A percentile compares a stretch with the other conserved stretches of the same genome.
Evolutionary conservation across 1,284 basidiomycete species (phyloP).

Genomic region (Rhodotorula sp.): DNA sequence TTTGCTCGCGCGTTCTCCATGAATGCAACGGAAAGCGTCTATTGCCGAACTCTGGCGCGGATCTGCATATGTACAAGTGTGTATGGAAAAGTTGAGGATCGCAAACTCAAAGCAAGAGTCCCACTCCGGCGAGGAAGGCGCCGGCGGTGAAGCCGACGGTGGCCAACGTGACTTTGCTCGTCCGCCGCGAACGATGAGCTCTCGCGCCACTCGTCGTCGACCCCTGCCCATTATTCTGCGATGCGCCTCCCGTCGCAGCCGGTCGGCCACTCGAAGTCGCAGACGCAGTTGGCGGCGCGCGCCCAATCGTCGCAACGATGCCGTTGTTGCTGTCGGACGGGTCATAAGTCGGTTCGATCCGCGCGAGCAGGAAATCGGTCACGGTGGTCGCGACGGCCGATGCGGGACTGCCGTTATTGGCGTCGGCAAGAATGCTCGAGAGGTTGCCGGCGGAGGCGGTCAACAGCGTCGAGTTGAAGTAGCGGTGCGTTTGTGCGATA

Average conservation of each 20-base stretch:
- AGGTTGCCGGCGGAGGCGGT: slow-evolving; percentile 12
- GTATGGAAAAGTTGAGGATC: neutral
- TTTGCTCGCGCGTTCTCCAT: too few species aligned
- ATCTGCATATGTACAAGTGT: too few species aligned
- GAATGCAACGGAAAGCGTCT: too few species aligned
- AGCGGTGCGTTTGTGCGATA: slow-evolving; percentile 4
- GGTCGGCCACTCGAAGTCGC: neutral
- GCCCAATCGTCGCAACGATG: slow-evolving; percentile 29
- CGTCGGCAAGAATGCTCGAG: neutral
- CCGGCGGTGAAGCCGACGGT: neutral
- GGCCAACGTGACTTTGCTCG: slow-evolving; percentile 3
- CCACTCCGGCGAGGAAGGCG: neutral
- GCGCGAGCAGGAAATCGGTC: slow-evolving; percentile 16
- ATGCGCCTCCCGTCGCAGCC: neutral
- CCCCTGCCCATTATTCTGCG: neutral
- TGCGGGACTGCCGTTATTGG: too few species aligned
- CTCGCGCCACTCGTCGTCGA: neutral
- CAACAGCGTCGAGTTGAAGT: slow-evolving; percentile 28
- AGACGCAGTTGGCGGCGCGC: slow-evolving; percentile 7
- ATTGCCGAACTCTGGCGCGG: too few species aligned
- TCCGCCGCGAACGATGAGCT: neutral
- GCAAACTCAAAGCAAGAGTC: slow-evolving; percentile 3
- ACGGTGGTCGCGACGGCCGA: neutral
- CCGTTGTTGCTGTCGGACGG: slow-evolving; percentile 12
- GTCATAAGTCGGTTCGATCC: slow-evolving; percentile 7